Evolutionary conservation across 257 asterid genomes (phyloP).

Genomic region (Solanum infundibuliforme): DNA sequence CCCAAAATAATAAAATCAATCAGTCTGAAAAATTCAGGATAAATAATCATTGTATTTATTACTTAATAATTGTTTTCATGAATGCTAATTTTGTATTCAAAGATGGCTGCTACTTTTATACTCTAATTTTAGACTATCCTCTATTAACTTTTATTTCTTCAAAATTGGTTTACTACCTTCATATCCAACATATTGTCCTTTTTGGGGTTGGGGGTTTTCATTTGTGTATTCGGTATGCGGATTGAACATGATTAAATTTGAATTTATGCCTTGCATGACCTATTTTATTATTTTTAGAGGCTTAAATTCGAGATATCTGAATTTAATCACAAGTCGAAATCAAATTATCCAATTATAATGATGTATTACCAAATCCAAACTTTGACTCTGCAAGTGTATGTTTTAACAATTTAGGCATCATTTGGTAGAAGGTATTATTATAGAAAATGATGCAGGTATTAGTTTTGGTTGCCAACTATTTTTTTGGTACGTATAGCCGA

Average conservation of each 20-base stretch:
- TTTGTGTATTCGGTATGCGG: not conserved
- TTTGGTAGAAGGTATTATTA: not conserved
- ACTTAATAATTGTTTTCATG: not conserved
- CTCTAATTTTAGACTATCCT: not conserved
- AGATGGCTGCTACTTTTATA: not conserved
- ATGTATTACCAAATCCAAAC: not conserved
- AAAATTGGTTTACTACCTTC: not conserved
- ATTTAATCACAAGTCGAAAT: not conserved
- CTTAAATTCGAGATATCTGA: not conserved
- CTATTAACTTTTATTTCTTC: not conserved
- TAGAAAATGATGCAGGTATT: not conserved
- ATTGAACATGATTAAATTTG: not conserved
- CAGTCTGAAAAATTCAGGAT: not conserved
- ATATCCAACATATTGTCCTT: not conserved
- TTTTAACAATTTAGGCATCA: not conserved
- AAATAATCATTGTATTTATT: not conserved
- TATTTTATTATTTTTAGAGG: not conserved
- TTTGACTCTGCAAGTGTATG: not conserved
- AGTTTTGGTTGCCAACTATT: not conserved
- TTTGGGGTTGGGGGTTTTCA: not conserved
- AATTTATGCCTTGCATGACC: accelerated
- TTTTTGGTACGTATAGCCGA: too few relatives aligned
- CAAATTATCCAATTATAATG: not conserved
- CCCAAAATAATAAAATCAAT: not conserved
- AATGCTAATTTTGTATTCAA: not conserved